Base-by-base conservation (phyloP, 202 grass and related monocot genomes). In the Musa balbisiana region DNA sequence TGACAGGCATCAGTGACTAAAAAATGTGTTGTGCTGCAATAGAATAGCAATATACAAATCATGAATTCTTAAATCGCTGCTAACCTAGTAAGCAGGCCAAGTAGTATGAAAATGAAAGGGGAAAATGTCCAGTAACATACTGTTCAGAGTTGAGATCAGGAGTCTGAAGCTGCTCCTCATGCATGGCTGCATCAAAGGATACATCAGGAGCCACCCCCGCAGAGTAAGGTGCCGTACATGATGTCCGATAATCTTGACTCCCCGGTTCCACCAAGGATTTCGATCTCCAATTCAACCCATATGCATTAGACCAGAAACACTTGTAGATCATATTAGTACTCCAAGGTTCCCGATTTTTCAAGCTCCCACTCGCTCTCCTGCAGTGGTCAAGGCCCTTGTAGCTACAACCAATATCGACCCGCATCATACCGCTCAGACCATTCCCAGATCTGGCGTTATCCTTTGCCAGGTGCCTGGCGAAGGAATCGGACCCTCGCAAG, bases 361-460 rank as follows among this genome's bases (percentile, higher is more conserved):
- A 89, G 73, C 76, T 89, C 21, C 64, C 81, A 54, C 76, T 64
- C 9, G 84, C 52, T 87, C 78, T 92, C 83, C 83, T 91, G 21
- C 79, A 89, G 58, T 79, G 84, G 73, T 89, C 87, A 29, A 83
- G 19, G 2, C 94, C 82, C 82, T 83, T 88, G 33, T 93, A 85
- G 64, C 76, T 85, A 73, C 79, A 92, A 2, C 82, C 79, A 33
- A 89, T 79, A 24, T 87, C 85, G 0, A 87, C 73, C 65, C 83
- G 76, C 0, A 59, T 71, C 0, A 69, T 73, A 54, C 2, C 55
- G 69, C 0, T 80, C 80, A 58, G 76, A 16, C 1, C 52, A 59
- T 4, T 60, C 29, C 54, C 0, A 82, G 83, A 49, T 63, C 62
- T 69, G 89, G 83, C 69, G 75, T 84, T 27, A 82, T 76, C 0